Percentiles rank a stretch among this genome's conserved stretches.
phyloP scores from a whole-genome alignment of 345 rosid genomes.

The Citrus inodora region DNA sequence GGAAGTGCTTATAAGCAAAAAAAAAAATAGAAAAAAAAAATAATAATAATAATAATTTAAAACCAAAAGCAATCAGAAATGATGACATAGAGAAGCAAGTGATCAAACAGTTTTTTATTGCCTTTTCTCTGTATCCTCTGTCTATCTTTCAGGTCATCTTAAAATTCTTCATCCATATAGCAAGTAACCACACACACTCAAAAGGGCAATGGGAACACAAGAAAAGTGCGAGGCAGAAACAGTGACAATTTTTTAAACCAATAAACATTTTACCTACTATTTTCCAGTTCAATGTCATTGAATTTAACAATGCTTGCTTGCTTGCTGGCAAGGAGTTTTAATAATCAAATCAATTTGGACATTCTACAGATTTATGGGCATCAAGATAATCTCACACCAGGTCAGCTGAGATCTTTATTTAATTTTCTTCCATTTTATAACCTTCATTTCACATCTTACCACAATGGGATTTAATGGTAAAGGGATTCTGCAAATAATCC shows the following conservation, averaged over 20 bases:
- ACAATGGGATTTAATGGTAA: background rate
- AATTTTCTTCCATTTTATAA: background rate
- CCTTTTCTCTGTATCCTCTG: background rate
- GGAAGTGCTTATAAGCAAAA: constrained; percentile 4
- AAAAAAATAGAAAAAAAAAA: too few relatives aligned
- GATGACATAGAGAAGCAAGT: background rate
- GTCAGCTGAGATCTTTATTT: background rate
- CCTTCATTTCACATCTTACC: background rate
- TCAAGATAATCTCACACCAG: background rate
- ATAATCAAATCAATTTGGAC: background rate
- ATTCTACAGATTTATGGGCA: background rate
- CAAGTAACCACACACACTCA: background rate
- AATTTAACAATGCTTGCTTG: background rate
- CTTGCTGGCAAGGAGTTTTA: background rate
- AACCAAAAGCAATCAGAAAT: constrained; percentile 6
- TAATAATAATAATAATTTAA: too few relatives aligned
- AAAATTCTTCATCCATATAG: background rate
- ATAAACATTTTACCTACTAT: background rate
- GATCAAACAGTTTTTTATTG: background rate
- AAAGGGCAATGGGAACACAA: background rate
- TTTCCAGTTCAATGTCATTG: background rate
- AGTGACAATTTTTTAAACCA: background rate
- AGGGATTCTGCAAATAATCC: background rate
- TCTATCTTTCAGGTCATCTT: background rate
- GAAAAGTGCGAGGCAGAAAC: background rate